Evolutionary conservation across 345 rosid genomes (phyloP), one percentile per base, ranked within the genome.

Genomic region (Pseudoturritis turrita): DNA sequence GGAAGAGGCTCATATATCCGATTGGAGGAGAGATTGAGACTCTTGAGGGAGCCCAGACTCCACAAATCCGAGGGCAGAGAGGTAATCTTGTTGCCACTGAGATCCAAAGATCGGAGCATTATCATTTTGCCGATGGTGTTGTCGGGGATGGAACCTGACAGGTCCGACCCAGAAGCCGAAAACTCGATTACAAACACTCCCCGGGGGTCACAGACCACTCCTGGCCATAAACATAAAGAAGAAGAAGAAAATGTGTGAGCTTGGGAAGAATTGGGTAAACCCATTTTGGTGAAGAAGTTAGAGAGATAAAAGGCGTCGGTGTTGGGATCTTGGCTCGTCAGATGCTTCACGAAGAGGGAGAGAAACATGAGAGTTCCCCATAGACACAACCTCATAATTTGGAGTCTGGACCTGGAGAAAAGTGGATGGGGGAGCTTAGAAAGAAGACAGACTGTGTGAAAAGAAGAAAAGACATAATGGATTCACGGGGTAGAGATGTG

Each of bases 21-120:
- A 80, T 93, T 93, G 43, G 61, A 72, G 44, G 97, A 93, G 64
- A 93, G 90, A 62, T 90, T 88, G 37, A 93, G 90, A 28, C 29
- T 68, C 73, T 71, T 66, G 67, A 93, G 90, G 10, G 77, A 85
- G 72, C 84, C 78, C 23, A 93, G 80, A 73, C 92, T 88, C 98
- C 98, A 90, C 28, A 90, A 83, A 83, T 93, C 98, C 15, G 96
- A 83, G 70, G 97, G 91, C 55, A 93, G 79, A 69, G 83, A 82
- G 2, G 90, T 82, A 76, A 93, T 90, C 64, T 78, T 85, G 88
- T 90, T 93, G 71, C 81, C 62, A 81, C 97, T 89, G 71, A 93
- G 94, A 81, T 93, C 94, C 78, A 93, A 76, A 73, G 71, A 40
- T 51, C 70, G 81, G 23, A 90, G 94, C 75, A 77, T 84, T 77